phyloP scores from a whole-genome alignment of 2,329 filamentous ascomycete genomes.

The Daldinia eschscholtzii region DNA sequence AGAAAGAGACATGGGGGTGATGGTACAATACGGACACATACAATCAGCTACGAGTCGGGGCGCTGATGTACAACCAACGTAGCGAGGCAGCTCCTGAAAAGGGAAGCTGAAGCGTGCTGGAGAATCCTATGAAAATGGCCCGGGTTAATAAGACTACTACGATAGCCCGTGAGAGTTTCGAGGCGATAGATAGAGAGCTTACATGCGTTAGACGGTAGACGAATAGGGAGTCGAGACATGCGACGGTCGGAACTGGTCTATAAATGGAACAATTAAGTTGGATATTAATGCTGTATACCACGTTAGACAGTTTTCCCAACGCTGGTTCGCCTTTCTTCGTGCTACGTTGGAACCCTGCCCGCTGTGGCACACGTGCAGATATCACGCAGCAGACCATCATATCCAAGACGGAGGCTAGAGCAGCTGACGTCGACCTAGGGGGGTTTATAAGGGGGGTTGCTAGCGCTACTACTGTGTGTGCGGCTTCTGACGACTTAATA shows the following conservation, averaged over 20 bases:
- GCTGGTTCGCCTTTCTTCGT: slow-evolving; percentile 39
- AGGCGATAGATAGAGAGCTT: slow-evolving; percentile 25
- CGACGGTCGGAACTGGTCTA: slow-evolving; percentile 42
- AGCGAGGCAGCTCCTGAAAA: slow-evolving; percentile 42
- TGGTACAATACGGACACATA: slow-evolving; percentile 32
- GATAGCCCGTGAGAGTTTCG: slow-evolving; percentile 25
- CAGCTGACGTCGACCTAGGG: slow-evolving; percentile 48
- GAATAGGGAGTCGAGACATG: slow-evolving; percentile 43
- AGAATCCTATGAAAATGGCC: slow-evolving; percentile 39
- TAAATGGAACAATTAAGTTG: slow-evolving; percentile 48
- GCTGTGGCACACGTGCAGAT: slow-evolving; percentile 44
- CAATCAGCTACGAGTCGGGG: slow-evolving; percentile 37
- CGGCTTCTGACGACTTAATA: slow-evolving; percentile 39
- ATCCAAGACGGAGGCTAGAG: slow-evolving; percentile 40
- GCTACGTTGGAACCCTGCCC: slow-evolving; percentile 37
- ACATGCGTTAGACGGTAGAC: slow-evolving; percentile 22
- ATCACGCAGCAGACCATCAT: slow-evolving; percentile 41
- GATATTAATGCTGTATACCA: slow-evolving; percentile 46
- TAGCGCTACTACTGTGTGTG: slow-evolving; percentile 45
- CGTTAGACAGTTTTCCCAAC: slow-evolving; percentile 40
- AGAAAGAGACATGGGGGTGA: slow-evolving; percentile 42
- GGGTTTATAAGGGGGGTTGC: slow-evolving; percentile 21
- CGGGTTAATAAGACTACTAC: slow-evolving; percentile 42
- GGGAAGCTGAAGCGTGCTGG: slow-evolving; percentile 43
- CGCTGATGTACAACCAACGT: slow-evolving; percentile 41